Evolutionary conservation across 163 green algal genomes (phyloP).

Genomic region (Chlamydomonas reinhardtii): DNA sequence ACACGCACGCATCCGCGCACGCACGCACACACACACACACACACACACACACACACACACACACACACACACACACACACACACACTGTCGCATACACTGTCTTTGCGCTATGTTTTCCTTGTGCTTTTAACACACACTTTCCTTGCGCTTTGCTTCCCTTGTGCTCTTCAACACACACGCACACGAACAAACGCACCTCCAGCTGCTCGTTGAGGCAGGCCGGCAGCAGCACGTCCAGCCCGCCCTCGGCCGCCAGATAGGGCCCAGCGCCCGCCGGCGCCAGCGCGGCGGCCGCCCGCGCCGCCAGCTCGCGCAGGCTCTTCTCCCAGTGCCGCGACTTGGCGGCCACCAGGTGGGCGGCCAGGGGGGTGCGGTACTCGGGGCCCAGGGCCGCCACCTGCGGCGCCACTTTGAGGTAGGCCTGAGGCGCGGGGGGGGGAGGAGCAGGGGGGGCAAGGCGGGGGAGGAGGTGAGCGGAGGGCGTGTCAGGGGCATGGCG

Average conservation of each 20-base stretch:
- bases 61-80: too few relatives aligned
- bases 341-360: slow-evolving; percentile 82
- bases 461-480: background rate
- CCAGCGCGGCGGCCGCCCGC: slow-evolving; percentile 77
- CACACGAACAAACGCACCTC: slow-evolving; percentile 3
- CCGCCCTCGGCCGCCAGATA: slow-evolving; percentile 54
- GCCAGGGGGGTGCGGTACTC: slow-evolving; percentile 79
- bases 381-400: slow-evolving; percentile 73
- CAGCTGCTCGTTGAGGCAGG: slow-evolving; percentile 64
- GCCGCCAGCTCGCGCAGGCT: slow-evolving; percentile 83
- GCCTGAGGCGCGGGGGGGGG: slow-evolving; percentile 59
- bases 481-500: background rate
- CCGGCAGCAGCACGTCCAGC: slow-evolving; percentile 74
- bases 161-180: background rate
- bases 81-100: too few relatives aligned
- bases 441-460: background rate
- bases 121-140: too few relatives aligned
- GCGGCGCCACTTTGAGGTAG: slow-evolving; percentile 83
- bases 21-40: too few relatives aligned
- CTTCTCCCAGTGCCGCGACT: slow-evolving; percentile 92
- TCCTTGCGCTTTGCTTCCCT: too few relatives aligned
- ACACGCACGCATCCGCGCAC: too few relatives aligned
- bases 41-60: too few relatives aligned
- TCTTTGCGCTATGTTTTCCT: too few relatives aligned
- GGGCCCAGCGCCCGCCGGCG: slow-evolving; percentile 38